phyloP scores from a whole-genome alignment of 495 filamentous ascomycete genomes.

The Penicillium parvum region DNA sequence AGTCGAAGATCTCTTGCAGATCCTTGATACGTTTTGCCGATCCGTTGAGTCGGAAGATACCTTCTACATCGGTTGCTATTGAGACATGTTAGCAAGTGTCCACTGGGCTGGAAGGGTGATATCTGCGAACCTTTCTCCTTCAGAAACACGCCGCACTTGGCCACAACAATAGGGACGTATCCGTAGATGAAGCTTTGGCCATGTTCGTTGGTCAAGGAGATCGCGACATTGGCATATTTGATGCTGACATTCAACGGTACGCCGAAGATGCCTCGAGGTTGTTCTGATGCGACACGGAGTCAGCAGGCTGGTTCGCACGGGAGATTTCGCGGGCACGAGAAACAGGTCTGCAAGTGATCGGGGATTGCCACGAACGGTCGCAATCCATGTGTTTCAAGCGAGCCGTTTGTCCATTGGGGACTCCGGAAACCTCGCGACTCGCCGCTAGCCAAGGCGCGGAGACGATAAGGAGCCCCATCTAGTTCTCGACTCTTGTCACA shows the following conservation, averaged over 20 bases:
- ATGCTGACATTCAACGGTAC: conserved; percentile 94
- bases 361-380: not conserved
- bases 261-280: conserved; percentile 73
- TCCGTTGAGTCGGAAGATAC: conserved; percentile 93
- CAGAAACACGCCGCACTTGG: conserved; percentile 95
- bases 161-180: conserved; percentile 97
- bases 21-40: conserved; percentile 99
- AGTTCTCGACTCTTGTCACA: too few species aligned
- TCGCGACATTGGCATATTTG: conserved; percentile 96
- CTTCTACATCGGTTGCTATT: conserved; percentile 89
- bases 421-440: not conserved
- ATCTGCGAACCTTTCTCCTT: conserved; percentile 85
- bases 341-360: not conserved
- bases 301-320: not conserved
- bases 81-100: conserved; percentile 8
- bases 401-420: not conserved
- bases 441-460: not conserved
- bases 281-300: conserved; percentile 14
- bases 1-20: conserved; percentile 84
- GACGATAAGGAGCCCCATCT: conserved; percentile 1
- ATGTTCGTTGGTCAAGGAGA: conserved; percentile 85
- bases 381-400: not conserved
- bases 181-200: conserved; percentile 97
- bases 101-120: not conserved
- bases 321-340: not conserved